Evolutionary conservation across 177 flowering plant genomes (phyloP), one percentile per base, ranked within the genome.

Genomic region (Vitis hybrid): DNA sequence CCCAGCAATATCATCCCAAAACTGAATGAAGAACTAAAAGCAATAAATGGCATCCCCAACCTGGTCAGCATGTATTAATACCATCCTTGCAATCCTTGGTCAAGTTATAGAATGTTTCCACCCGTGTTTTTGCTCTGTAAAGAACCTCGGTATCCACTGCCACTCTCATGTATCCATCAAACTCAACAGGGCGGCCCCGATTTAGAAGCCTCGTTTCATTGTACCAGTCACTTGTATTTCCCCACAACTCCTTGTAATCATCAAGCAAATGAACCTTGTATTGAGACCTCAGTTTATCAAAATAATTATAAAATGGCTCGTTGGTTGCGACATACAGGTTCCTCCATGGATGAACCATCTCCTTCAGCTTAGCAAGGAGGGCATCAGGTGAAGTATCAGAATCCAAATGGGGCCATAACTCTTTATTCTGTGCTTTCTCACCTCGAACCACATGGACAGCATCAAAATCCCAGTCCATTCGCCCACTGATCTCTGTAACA

Each of bases 21-120:
- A 60, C 30, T 18, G 64, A 70, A 71, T 69, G 58, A 64, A 74
- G 61, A 50, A 11, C 21, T 64, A 32, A 63, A 75, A 24, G 17
- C 68, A 50, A 68, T 24, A 54, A 65, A 30, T 20, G 56, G 13
- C 18, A 57, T 32, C 50, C 14, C 73, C 64, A 66, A 73, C 77
- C 70, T 66, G 78, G 9, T 90, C 85, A 95, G 81, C 99, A 95
- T 2, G 92, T 90, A 80, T 90, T 91, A 70, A 96, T 73, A 46
- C 99, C 99, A 85, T 93, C 97, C 83, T 96, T 96, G 86, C 97
- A 93, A 80, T 96, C 99, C 68, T 24, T 84, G 3, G 99, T 96
- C 82, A 96, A 79, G 73, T 96, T 84, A 73, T 92, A 82, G 75
- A 96, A 96, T 14, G 98, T 96, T 71, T 96, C 97, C 21, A 96